Evolutionary conservation across 1,284 basidiomycete genomes (phyloP), one percentile per base, ranked within the genome.

Genomic region (Farysia itapuensis): DNA sequence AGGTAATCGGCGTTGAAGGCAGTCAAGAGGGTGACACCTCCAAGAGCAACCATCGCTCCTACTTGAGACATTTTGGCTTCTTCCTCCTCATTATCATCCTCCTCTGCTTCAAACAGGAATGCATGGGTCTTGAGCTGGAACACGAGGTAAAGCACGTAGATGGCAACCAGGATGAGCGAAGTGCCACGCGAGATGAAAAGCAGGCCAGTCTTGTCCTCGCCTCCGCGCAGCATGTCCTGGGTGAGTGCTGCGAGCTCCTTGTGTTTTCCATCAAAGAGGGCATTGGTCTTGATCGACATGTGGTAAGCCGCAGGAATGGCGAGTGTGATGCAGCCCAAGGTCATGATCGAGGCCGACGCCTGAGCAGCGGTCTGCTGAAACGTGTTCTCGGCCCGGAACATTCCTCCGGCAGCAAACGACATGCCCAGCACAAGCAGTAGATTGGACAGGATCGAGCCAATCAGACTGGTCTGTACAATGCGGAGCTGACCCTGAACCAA

Each of bases 261-360:
- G 19, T 67, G 64, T 20, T 57, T 45, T 25, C 64, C 61, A 4
- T 75, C 74, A 1, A 77, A 60, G 36, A 78, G 70, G 30, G 75
- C 67, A 60, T 61, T 19, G 5, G 40, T 32, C 18, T 47, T 59
- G 24, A 56, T 30, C 20, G 60, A 60, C 39, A 52, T 54, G 70
- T 85, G 82, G 71, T 90, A 93, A 1, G 90, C 90, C 23, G 90
- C 90, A n/a, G 90, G 90, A 47, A 95, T 86, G 54, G 92, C 86
- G 30, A 95, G 82, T 21, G 90, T 91, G 76, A 93, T 90, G 76
- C 88, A 89, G 5, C 90, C 83, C 25, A 94, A 80, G 4, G 88
- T 91, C 87, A 93, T 88, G 48, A 94, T 74, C n/a, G 64, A 68
- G 30, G 59, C 71, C 12, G 50, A 60, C 2, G 74, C 72, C 58